Evolutionary conservation across 2,329 filamentous ascomycete genomes (phyloP), one percentile per base, ranked within the genome.

Genomic region (Plenodomus biglobosus): DNA sequence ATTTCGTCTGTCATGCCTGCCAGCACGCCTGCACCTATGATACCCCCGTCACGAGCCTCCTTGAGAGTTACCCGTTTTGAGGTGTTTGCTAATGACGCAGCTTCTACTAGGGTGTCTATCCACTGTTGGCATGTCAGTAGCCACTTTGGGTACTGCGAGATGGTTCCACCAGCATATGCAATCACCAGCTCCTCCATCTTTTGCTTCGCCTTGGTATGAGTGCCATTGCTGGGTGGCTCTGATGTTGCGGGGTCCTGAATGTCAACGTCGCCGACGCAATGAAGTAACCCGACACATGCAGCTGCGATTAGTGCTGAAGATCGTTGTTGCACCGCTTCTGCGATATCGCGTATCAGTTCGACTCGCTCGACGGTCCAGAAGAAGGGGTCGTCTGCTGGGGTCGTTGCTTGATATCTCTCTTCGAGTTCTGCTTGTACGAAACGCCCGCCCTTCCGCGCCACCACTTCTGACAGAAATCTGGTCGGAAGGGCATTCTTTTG

Each of bases 141-240:
- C 70, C 89, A 91, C 58, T 87, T 80, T 40, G 88, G 87, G 61
- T 90, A 90, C 61, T 88, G 84, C n/a, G 85, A 82, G 50, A 92
- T 92, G 62, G 88, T 90, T 6, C 87, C 86, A 24, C 88, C 88
- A 0, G 88, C 90, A 65, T 90, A 92, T 1, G 88, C 88, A 18
- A 92, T 86, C 1, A 89, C 84, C 22, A 92, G 69, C 58, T 89
- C 85, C 52, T 83, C 78, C 1, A 45, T 46, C 73, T 70, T 42
- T 10, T 44, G 39, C 7, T 72, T 47, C 3, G 18, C 30, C n/a
- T 48, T 47, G 3, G 54, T 35, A 39, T 46, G 52, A 17, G 55
- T 38, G 8, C 60, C 51, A 34, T 66, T 64, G 13, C 50, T 52
- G 20, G 63, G 55, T 3, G 48, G 36, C 6, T 44, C 47, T 13